These are phyloP conservation scores for Rhinocladiella similis DNA, from an alignment of 2,329 filamentous ascomycete genomes.

Conservation along the genomic window DNA sequence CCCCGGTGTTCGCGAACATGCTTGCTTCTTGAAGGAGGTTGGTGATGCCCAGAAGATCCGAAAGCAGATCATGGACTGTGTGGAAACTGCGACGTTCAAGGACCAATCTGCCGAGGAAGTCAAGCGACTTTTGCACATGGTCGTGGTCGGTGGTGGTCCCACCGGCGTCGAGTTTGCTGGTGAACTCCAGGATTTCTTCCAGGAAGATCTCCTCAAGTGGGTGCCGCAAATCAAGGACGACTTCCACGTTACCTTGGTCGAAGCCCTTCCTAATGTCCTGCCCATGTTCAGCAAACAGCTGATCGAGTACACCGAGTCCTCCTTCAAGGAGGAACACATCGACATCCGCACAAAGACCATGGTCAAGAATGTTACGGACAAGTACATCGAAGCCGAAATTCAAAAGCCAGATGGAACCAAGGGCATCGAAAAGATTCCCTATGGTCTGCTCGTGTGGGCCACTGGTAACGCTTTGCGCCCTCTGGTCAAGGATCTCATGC, in stretches of 20 bases:
- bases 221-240: slow-evolving; percentile 91
- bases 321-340: slow-evolving; percentile 98
- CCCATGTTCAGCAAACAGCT: slow-evolving; percentile 99
- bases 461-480: slow-evolving; percentile 93
- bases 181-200: slow-evolving; percentile 98
- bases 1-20: slow-evolving; percentile 89
- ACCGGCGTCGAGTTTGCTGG: slow-evolving; percentile 98
- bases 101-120: slow-evolving; percentile 85
- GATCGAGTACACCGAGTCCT: slow-evolving; percentile 99
- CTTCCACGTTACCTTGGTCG: slow-evolving; percentile 96
- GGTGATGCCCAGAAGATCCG: slow-evolving; percentile 92
- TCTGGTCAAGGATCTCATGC: slow-evolving; percentile 87
- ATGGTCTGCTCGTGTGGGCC: slow-evolving; percentile 95
- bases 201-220: slow-evolving; percentile 96
- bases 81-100: slow-evolving; percentile 98
- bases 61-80: slow-evolving; percentile 99
- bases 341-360: slow-evolving; percentile 97
- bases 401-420: slow-evolving; percentile 82
- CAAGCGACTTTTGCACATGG: slow-evolving; percentile 96
- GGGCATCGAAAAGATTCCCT: slow-evolving; percentile 77
- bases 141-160: slow-evolving; percentile 88
- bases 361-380: slow-evolving; percentile 95
- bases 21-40: slow-evolving; percentile 98
- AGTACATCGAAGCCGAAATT: slow-evolving; percentile 86
- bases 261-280: slow-evolving; percentile 92